These are phyloP conservation scores for Emydomyces testavorans DNA, from an alignment of 2,329 filamentous ascomycete genomes.

Conservation along the genomic window DNA sequence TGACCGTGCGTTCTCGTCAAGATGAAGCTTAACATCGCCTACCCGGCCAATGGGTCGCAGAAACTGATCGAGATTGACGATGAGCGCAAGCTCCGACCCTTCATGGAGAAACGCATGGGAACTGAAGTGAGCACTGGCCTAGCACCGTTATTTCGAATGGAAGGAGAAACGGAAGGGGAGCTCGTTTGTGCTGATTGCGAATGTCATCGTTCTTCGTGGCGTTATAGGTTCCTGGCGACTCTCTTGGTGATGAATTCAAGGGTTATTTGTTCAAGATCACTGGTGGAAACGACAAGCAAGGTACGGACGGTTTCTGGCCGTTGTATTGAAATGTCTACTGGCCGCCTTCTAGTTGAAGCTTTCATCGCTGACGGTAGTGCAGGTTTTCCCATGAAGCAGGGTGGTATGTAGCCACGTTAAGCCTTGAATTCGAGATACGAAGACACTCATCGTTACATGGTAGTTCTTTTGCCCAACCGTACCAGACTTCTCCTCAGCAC, in stretches of 20 bases:
- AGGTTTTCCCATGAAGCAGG: constrained; percentile 99
- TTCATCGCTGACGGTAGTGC: constrained; percentile 1
- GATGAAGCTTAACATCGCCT: constrained; percentile 72
- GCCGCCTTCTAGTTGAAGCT: not conserved
- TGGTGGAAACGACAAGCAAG: constrained; percentile 99
- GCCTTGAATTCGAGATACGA: constrained; percentile 19
- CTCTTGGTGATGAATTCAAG: constrained; percentile 98
- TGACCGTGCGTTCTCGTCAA: constrained; percentile 42
- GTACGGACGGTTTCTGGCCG: constrained; percentile 22
- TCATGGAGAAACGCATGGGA: constrained; percentile 93
- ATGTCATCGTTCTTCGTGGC: constrained; percentile 15
- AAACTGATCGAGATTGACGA: constrained; percentile 99
- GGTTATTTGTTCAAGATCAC: constrained; percentile 99
- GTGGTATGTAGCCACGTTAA: constrained; percentile 41
- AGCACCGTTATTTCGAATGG: constrained; percentile 13
- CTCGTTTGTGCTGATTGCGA: constrained; percentile 25
- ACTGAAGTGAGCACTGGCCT: constrained; percentile 35
- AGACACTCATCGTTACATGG: constrained; percentile 1
- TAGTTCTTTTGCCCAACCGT: constrained; percentile 85
- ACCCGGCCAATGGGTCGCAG: constrained; percentile 99
- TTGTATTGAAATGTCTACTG: not conserved
- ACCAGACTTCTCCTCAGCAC: constrained; percentile 91
- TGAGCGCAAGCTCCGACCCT: constrained; percentile 97
- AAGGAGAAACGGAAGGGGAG: constrained; percentile 15
- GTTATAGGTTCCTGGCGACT: constrained; percentile 72